Evolutionary conservation across 148 eudicot species (phyloP).

Genomic region (Drosera capensis): DNA sequence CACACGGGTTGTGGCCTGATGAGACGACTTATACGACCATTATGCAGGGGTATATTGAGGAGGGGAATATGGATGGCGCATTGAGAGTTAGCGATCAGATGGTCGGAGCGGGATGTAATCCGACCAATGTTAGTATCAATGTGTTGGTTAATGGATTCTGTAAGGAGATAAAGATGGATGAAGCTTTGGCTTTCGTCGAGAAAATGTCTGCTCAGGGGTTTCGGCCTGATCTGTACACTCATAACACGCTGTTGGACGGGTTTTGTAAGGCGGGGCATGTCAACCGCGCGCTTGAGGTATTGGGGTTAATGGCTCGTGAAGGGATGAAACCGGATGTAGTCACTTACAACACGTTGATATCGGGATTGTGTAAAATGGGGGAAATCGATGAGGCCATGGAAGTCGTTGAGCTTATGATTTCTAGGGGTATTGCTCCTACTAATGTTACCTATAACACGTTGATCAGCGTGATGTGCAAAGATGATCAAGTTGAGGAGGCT

Average conservation of each 20-base stretch:
- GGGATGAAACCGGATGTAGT: constrained; percentile 78
- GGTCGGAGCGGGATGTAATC: constrained; percentile 39
- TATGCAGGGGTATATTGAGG: constrained; percentile 90
- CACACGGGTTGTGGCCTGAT: constrained; percentile 57
- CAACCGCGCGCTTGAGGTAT: constrained; percentile 60
- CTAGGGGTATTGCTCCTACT: constrained; percentile 59
- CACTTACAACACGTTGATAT: constrained; percentile 66
- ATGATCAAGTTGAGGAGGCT: constrained; percentile 73
- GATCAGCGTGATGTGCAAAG: constrained; percentile 77
- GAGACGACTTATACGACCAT: constrained; percentile 80
- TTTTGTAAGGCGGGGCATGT: constrained; percentile 63
- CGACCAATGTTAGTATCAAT: constrained; percentile 56
- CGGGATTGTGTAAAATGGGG: constrained; percentile 64
- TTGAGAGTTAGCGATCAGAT: constrained; percentile 63
- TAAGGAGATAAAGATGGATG: constrained; percentile 57
- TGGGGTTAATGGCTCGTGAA: constrained; percentile 78
- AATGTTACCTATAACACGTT: constrained; percentile 69
- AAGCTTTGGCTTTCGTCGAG: constrained; percentile 60
- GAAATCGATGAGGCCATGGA: constrained; percentile 78
- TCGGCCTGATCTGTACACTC: constrained; percentile 66
- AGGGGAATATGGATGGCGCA: constrained; percentile 70
- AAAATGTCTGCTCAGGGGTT: constrained; percentile 55
- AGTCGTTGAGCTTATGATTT: constrained; percentile 73
- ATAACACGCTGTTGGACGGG: constrained; percentile 68
- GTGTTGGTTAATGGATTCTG: constrained; percentile 77